Conservation (phyloP, 305 asterid species). For the Fraxinus sp. region DNA sequence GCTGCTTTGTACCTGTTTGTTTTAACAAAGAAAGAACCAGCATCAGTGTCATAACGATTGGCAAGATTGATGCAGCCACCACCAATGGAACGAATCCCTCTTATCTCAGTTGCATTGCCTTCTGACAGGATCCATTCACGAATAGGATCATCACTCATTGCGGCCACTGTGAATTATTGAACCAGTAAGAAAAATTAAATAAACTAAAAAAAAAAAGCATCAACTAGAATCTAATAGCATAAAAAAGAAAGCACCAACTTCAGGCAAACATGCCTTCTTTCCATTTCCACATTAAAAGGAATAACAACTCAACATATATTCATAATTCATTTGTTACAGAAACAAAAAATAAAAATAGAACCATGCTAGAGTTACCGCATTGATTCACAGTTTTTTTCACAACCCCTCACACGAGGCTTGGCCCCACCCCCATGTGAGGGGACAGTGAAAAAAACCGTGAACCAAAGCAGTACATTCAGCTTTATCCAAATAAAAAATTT, state of each 20-base stretch:
- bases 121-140: conserved; percentile 88
- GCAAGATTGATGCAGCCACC: conserved; percentile 96
- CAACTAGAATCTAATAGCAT: conserved; percentile 2
- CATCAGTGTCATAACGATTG: conserved; percentile 79
- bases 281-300: background rate
- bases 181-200: background rate
- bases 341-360: background rate
- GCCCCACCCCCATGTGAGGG: too few species aligned
- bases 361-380: too few species aligned
- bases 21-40: conserved; percentile 81
- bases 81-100: conserved; percentile 73
- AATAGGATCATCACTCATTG: conserved; percentile 78
- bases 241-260: background rate
- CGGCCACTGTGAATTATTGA: conserved; percentile 49
- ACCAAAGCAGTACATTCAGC: too few species aligned
- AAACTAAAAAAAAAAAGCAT: background rate
- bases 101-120: conserved; percentile 83
- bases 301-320: background rate
- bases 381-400: too few species aligned
- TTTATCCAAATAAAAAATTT: too few species aligned
- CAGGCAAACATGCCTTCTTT: background rate
- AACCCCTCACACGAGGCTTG: too few species aligned
- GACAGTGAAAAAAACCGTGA: too few species aligned
- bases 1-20: conserved; percentile 63
- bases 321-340: background rate